Percentiles rank a stretch among this genome's conserved stretches.
Conservation (phyloP, 163 green algal species). For the Scenedesmus sp. region DNA sequence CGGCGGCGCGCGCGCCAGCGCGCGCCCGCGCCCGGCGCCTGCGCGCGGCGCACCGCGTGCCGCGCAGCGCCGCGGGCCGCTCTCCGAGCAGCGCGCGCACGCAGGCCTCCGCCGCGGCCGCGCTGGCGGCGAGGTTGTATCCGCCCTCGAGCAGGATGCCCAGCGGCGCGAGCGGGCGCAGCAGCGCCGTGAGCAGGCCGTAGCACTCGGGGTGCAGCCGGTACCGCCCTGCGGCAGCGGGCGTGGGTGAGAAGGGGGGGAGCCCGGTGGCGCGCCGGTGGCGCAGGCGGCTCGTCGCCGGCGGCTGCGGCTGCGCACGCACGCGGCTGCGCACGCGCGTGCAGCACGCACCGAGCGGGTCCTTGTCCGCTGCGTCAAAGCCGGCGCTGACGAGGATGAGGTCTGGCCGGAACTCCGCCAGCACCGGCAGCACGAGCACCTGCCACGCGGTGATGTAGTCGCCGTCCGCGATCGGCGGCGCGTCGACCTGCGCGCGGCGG, state of each 20-base stretch:
- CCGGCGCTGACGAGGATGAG: constrained; percentile 93
- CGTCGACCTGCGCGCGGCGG: not conserved
- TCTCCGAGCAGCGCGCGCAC: constrained; percentile 79
- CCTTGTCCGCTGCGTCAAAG: constrained; percentile 90
- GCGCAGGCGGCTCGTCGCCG: no score
- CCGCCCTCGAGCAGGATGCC: constrained; percentile 76
- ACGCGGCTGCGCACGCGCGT: not conserved
- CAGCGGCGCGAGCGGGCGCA: constrained; percentile 50
- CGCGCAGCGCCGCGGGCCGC: constrained; percentile 53
- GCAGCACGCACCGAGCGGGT: constrained; percentile 70
- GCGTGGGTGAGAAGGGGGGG: not conserved
- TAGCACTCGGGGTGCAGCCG: constrained; percentile 72
- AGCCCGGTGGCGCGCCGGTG: not conserved
- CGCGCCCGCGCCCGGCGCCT: not conserved
- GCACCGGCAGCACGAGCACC: constrained; percentile 80
- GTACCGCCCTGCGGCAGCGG: constrained; percentile 30
- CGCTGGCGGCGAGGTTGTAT: constrained; percentile 29
- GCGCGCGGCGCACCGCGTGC: not conserved
- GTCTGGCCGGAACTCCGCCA: constrained; percentile 81
- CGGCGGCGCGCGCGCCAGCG: no score
- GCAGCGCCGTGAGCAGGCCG: constrained; percentile 73
- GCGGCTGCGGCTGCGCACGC: not conserved
- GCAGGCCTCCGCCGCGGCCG: constrained; percentile 61
- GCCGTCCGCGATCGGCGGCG: not conserved
- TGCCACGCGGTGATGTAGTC: constrained; percentile 28